These are phyloP conservation scores for Spathaspora hagerdaliae DNA, from an alignment of 805 yeast species.

Conservation along the genomic window DNA sequence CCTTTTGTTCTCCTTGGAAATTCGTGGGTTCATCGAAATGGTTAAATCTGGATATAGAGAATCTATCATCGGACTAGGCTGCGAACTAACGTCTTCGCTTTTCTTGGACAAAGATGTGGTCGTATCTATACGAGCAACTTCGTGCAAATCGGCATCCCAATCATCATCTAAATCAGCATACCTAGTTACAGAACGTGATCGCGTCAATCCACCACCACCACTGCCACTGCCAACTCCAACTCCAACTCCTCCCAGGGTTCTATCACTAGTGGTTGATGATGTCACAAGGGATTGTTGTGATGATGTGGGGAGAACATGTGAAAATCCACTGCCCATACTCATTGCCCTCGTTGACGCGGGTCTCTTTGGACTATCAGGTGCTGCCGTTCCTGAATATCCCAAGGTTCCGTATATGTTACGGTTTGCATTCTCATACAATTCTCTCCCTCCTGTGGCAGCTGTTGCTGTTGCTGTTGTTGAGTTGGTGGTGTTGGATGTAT, in stretches of 20 bases:
- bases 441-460: slow-evolving; percentile 3
- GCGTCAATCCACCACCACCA: slow-evolving; percentile 4
- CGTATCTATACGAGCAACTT: slow-evolving; percentile 10
- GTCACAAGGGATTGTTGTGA: neutral
- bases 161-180: slow-evolving; percentile 82
- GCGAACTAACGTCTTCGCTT: slow-evolving; percentile 18
- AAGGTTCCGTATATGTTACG: slow-evolving; percentile 38
- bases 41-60: slow-evolving; percentile 36
- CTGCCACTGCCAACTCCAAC: neutral
- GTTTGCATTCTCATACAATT: slow-evolving; percentile 24
- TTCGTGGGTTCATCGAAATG: slow-evolving; percentile 11
- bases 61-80: slow-evolving; percentile 29
- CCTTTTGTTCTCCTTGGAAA: neutral
- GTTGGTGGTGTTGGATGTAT: slow-evolving; percentile 5
- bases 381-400: slow-evolving; percentile 5
- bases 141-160: slow-evolving; percentile 77
- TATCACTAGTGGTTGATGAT: neutral
- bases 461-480: neutral
- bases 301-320: slow-evolving; percentile 5
- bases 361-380: slow-evolving; percentile 3
- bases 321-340: slow-evolving; percentile 16
- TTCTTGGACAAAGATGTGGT: neutral
- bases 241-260: neutral
- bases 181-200: slow-evolving; percentile 15
- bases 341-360: slow-evolving; percentile 12